phyloP scores from a whole-genome alignment of 2,329 filamentous ascomycete genomes.

The Colletotrichum destructivum region DNA sequence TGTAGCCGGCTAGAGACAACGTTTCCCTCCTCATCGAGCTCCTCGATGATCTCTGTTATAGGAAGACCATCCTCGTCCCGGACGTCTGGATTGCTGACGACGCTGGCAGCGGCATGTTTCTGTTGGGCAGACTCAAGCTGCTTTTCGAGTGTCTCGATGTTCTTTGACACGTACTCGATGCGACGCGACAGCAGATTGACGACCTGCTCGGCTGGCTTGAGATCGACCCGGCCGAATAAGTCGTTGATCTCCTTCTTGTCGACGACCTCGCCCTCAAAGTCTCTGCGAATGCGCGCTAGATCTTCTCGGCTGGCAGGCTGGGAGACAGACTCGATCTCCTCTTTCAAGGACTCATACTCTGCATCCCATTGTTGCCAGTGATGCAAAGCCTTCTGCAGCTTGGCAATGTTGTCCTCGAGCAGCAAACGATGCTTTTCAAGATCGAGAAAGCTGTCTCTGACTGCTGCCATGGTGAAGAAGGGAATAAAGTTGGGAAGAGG shows the following conservation, averaged over 20 bases:
- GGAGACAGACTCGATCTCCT: constrained; percentile 77
- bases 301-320: constrained; percentile 65
- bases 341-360: constrained; percentile 91
- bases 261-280: constrained; percentile 75
- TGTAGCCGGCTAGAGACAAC: constrained; percentile 79
- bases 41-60: constrained; percentile 91
- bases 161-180: constrained; percentile 91
- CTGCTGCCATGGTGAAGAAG: constrained; percentile 54
- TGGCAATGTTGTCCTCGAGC: constrained; percentile 82
- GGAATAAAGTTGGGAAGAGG: not conserved
- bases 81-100: constrained; percentile 72
- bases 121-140: constrained; percentile 79
- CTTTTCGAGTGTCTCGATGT: constrained; percentile 81
- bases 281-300: constrained; percentile 70
- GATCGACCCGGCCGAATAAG: constrained; percentile 60
- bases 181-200: constrained; percentile 79
- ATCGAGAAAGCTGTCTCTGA: constrained; percentile 71
- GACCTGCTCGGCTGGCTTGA: constrained; percentile 74
- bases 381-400: constrained; percentile 81
- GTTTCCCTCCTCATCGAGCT: constrained; percentile 92
- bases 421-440: constrained; percentile 82
- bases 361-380: constrained; percentile 94
- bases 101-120: constrained; percentile 75
- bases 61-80: constrained; percentile 80
- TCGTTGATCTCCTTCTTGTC: constrained; percentile 70